Evolutionary conservation across 495 filamentous ascomycete species (phyloP).

Genomic region (Bacidia rubella): DNA sequence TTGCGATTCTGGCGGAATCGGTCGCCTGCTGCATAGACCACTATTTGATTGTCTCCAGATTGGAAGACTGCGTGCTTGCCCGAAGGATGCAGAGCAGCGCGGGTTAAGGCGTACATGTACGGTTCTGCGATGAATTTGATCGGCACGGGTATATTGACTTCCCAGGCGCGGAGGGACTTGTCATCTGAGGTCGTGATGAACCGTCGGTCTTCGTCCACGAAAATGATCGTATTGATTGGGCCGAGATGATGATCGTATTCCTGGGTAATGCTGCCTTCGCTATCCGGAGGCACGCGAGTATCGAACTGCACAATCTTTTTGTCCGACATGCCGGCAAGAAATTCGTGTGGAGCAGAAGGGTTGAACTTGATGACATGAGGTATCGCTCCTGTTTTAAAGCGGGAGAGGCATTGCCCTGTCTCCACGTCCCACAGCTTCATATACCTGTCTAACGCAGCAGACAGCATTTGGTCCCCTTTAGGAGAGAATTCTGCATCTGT

Average conservation of each 20-base stretch:
- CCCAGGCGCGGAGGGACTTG: constrained; percentile 90
- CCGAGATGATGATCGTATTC: constrained; percentile 98
- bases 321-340: constrained; percentile 91
- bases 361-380: constrained; percentile 94
- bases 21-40: constrained; percentile 84
- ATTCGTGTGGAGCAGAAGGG: constrained; percentile 67
- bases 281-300: constrained; percentile 40
- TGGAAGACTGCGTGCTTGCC: constrained; percentile 92
- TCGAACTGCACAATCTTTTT: constrained; percentile 99
- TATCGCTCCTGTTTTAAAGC: constrained; percentile 84
- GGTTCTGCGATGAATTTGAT: constrained; percentile 89
- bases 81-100: constrained; percentile 66
- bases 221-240: constrained; percentile 95
- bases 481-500: constrained; percentile 81
- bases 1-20: constrained; percentile 96
- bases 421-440: constrained; percentile 99
- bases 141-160: constrained; percentile 88
- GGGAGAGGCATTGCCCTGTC: constrained; percentile 71
- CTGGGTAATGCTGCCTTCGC: constrained; percentile 60
- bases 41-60: constrained; percentile 85
- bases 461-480: constrained; percentile 73
- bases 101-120: constrained; percentile 87
- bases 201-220: constrained; percentile 83
- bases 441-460: constrained; percentile 81
- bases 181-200: constrained; percentile 98